Evolutionary conservation across 2,329 filamentous ascomycete genomes (phyloP).

Genomic region (Trematosphaeria pertusa): DNA sequence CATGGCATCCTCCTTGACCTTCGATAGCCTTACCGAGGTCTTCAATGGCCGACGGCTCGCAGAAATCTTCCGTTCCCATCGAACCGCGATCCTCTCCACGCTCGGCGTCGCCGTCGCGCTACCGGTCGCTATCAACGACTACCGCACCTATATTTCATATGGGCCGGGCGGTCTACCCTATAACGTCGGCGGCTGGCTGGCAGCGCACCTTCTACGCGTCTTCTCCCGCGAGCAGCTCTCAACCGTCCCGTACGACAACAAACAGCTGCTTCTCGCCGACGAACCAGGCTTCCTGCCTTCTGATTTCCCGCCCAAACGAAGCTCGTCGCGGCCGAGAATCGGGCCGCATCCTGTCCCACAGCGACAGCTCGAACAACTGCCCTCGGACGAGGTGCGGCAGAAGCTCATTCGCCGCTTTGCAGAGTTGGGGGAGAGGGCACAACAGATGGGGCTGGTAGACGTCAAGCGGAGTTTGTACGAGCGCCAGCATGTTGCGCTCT

Average conservation of each 20-base stretch:
- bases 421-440: constrained; percentile 13
- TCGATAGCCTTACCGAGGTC: background rate
- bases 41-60: background rate
- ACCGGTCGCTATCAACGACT: constrained; percentile 35
- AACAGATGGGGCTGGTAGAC: constrained; percentile 21
- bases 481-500: constrained; percentile 23
- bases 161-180: constrained; percentile 55
- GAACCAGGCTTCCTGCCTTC: constrained; percentile 19
- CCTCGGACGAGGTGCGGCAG: constrained; percentile 18
- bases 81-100: constrained; percentile 13
- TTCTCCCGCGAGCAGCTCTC: constrained; percentile 45
- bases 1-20: constrained; percentile 4
- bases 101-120: constrained; percentile 17
- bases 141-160: constrained; percentile 52
- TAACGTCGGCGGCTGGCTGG: constrained; percentile 52
- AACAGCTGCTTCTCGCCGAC: constrained; percentile 17
- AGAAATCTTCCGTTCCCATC: constrained; percentile 12
- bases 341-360: constrained; percentile 27
- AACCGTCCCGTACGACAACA: constrained; percentile 34
- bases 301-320: constrained; percentile 20
- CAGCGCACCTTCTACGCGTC: constrained; percentile 35
- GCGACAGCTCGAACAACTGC: constrained; percentile 26
- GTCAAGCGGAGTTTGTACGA: constrained; percentile 22
- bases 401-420: constrained; percentile 16
- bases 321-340: constrained; percentile 19